These are phyloP conservation scores for Geoglossum cookeanum DNA, from an alignment of 2,329 filamentous ascomycete species.

Conservation along the genomic window DNA sequence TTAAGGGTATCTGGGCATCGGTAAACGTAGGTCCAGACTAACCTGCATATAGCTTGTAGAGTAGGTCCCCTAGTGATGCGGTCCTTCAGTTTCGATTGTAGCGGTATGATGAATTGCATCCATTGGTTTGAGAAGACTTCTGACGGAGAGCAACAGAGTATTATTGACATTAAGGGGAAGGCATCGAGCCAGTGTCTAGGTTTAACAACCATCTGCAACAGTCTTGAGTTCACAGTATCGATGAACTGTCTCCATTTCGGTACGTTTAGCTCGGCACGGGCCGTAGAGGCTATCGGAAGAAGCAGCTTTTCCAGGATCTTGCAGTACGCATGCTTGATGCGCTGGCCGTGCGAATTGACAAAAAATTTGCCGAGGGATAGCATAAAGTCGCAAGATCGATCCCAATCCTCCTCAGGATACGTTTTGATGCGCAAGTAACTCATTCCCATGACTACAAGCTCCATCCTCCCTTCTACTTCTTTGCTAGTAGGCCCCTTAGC, in stretches of 20 bases:
- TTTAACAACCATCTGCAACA: constrained; percentile 74
- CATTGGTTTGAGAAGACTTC: constrained; percentile 75
- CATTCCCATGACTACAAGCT: constrained; percentile 80
- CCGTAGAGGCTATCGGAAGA: constrained; percentile 68
- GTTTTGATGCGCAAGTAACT: constrained; percentile 66
- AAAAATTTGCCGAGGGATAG: constrained; percentile 66
- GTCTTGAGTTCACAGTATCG: constrained; percentile 53
- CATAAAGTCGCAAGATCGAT: constrained; percentile 77
- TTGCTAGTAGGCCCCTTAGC: constrained; percentile 47
- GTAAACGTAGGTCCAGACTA: constrained; percentile 91
- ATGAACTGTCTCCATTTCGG: constrained; percentile 79
- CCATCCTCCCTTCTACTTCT: constrained; percentile 63
- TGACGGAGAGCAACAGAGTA: constrained; percentile 72
- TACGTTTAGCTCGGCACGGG: constrained; percentile 55
- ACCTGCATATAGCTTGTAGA: constrained; percentile 70
- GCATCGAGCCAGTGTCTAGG: constrained; percentile 80
- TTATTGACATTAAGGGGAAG: constrained; percentile 70
- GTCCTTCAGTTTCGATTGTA: constrained; percentile 73
- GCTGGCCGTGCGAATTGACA: constrained; percentile 65
- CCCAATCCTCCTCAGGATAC: constrained; percentile 56
- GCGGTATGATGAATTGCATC: constrained; percentile 58
- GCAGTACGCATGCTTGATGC: constrained; percentile 86
- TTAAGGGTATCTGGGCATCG: constrained; percentile 54
- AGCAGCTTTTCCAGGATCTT: constrained; percentile 75
- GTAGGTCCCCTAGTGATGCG: constrained; percentile 58